Base-by-base conservation (phyloP, 129 eudicot genomes). In the Pulicaria dysenterica region DNA sequence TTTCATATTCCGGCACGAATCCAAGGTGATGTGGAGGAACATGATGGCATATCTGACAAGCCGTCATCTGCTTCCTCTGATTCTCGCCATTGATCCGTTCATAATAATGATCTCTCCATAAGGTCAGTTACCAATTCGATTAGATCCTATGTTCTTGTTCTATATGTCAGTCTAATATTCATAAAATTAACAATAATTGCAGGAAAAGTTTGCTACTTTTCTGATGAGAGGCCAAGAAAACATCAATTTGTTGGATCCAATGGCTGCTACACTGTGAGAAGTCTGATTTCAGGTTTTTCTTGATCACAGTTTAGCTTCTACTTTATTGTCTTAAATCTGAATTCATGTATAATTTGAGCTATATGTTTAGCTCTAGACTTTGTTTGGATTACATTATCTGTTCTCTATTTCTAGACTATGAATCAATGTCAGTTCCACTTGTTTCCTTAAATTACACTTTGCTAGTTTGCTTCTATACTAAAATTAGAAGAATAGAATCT, bases 41-140 rank as follows among this genome's bases (percentile, higher is more conserved):
- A 93, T 40, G 95, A 90, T 67, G 95, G 95, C 80, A 62, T 83
- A 17, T 88, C 90, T 8, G 88, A 90, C 58, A 89, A 85, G 87
- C 98, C 98, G 67, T 93, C 98, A 34, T 89, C 92, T 84, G 96
- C 76, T 80, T 89, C 98, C 89, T 93, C 98, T 9, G 93, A 88
- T 70, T 92, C 98, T 76, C 90, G 77, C 90, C 95, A 87, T 81
- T 93, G 87, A 87, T 56, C 80, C 67, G 13, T 47, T 45, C 73
- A 48, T 53, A 31, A 17, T 42, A 70, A n/a, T 31, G 60, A 74
- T 64, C 79, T 75, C 79, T 69, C 48, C 34, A 5, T 24, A 66
- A 83, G 95, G 97, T 83, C 41, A 71, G 58, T 24, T 43, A 42
- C 4, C 38, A 51, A 14, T 14, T 70, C 40, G 15, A 46, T 68